Percentiles rank a stretch among this genome's conserved stretches.
phyloP scores from a whole-genome alignment of 2,329 filamentous ascomycete species.

The Coniochaeta sp. region DNA sequence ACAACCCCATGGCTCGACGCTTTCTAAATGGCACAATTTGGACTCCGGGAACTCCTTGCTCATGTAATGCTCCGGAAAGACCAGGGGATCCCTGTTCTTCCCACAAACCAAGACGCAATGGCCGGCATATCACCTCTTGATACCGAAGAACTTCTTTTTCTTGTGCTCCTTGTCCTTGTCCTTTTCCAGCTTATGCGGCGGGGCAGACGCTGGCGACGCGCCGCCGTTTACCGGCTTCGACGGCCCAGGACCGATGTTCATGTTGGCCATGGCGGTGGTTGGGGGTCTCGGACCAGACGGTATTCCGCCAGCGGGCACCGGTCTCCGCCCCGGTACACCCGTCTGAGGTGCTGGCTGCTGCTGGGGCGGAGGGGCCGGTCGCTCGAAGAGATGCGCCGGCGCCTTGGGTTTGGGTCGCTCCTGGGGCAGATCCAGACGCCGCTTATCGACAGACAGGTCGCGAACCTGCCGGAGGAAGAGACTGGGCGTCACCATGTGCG shows the following conservation, averaged over 20 bases:
- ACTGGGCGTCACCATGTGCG: constrained; percentile 84
- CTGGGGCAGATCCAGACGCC: constrained; percentile 70
- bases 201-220: constrained; percentile 11
- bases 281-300: constrained; percentile 28
- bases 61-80: neutral
- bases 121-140: neutral
- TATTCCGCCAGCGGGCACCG: constrained; percentile 24
- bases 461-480: constrained; percentile 77
- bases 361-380: constrained; percentile 45
- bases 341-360: constrained; percentile 8
- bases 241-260: constrained; percentile 27
- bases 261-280: constrained; percentile 45
- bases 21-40: neutral
- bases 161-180: constrained; percentile 26
- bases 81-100: neutral
- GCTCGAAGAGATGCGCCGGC: constrained; percentile 80
- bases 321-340: constrained; percentile 5
- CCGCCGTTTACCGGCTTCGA: constrained; percentile 23
- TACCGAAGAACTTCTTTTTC: constrained; percentile 19
- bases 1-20: neutral
- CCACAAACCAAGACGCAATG: neutral
- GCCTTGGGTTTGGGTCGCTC: constrained; percentile 76
- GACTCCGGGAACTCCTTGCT: neutral
- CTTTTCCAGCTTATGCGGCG: constrained; percentile 40
- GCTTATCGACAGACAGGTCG: constrained; percentile 69